Percentiles rank a stretch among this genome's conserved stretches.
Evolutionary conservation across 2,329 filamentous ascomycete species (phyloP).

Genomic region (Thielaviopsis musarum): DNA sequence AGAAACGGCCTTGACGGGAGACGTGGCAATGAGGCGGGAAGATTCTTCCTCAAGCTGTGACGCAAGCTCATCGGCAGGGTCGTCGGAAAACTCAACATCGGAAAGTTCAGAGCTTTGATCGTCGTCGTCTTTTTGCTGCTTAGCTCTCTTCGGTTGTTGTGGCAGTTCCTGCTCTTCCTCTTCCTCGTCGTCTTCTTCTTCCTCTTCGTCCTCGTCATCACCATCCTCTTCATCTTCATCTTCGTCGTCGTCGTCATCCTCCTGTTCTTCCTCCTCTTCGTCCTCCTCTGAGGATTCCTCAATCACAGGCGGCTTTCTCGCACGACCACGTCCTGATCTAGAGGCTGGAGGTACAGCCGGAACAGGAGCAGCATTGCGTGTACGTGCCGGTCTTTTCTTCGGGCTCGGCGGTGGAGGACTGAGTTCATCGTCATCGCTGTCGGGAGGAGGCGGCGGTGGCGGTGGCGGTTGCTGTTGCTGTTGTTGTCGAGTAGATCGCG

Average conservation of each 20-base stretch:
- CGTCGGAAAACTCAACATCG: not conserved
- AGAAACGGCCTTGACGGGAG: not conserved
- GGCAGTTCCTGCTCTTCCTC: not conserved
- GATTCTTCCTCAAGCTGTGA: constrained; percentile 8
- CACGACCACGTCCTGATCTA: not conserved
- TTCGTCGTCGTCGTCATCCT: not conserved
- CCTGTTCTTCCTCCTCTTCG: constrained; percentile 1
- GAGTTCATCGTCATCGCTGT: constrained; percentile 5
- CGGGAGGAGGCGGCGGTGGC: not conserved
- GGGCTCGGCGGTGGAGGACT: not conserved
- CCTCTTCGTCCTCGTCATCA: not conserved
- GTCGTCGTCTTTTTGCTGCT: not conserved
- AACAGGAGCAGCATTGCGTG: constrained; percentile 18
- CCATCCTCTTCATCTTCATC: not conserved
- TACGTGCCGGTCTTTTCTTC: constrained; percentile 21
- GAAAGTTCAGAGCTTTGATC: not conserved
- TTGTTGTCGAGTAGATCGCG: not conserved
- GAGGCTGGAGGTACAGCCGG: not conserved
- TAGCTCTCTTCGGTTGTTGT: not conserved
- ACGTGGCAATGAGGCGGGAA: not conserved
- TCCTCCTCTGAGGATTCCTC: not conserved
- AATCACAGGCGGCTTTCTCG: not conserved
- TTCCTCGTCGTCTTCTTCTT: not conserved
- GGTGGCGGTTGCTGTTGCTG: not conserved
- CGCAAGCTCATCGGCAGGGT: constrained; percentile 8